phyloP scores from a whole-genome alignment of 129 eudicot species.

The Calendula officinalis region DNA sequence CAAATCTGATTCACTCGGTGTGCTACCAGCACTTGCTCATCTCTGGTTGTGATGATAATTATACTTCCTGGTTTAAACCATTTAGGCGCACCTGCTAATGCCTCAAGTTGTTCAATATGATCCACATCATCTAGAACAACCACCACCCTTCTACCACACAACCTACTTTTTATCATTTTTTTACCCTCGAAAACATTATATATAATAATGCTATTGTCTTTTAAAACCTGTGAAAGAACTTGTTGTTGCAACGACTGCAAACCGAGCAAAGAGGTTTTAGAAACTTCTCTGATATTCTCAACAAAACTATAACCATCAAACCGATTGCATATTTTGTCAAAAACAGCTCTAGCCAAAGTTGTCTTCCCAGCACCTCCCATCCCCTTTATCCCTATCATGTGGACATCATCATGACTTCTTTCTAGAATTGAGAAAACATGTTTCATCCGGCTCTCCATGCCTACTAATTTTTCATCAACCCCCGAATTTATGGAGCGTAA shows the following conservation, averaged over 20 bases:
- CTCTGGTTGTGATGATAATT: constrained; percentile 9
- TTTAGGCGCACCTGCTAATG: constrained; percentile 3
- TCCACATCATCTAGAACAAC: constrained; percentile 14
- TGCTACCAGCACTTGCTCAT: neutral
- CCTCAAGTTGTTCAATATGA: neutral
- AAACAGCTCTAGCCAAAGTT: constrained; percentile 13
- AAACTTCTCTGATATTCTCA: constrained; percentile 8
- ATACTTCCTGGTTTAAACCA: constrained; percentile 13
- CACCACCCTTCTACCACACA: neutral
- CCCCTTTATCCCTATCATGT: constrained; percentile 10
- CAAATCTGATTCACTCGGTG: neutral
- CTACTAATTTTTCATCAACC: neutral
- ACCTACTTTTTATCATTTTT: neutral
- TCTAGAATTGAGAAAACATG: neutral
- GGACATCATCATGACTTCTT: neutral
- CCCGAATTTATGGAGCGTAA: neutral
- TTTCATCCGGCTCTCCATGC: constrained; percentile 1
- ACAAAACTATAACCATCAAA: neutral
- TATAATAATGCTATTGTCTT: neutral
- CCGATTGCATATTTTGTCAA: neutral
- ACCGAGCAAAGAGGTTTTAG: neutral
- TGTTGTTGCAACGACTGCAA: neutral
- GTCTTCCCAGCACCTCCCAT: constrained; percentile 13
- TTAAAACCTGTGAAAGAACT: neutral
- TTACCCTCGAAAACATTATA: neutral